Evolutionary conservation across 768 basidiomycete genomes (phyloP), one percentile per base, ranked within the genome.

Genomic region (Fibroporia radiculosa): DNA sequence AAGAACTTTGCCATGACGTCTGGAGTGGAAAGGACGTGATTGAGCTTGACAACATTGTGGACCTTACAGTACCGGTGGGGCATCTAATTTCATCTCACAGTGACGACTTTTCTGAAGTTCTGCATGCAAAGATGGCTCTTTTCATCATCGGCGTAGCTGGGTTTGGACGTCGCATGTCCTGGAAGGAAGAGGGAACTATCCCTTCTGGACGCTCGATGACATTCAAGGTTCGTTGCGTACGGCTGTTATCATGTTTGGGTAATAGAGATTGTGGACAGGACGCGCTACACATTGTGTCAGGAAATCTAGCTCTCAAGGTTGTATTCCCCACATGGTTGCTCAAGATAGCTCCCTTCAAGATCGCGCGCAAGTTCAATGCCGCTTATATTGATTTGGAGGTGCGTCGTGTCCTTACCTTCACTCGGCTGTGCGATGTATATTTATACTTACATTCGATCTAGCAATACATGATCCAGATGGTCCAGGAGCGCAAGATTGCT

Each of bases 91-190:
- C 18, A 22, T 28, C 18, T 3, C 19, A 25, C n/a, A n/a, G n/a
- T n/a, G n/a, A n/a, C n/a, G 28, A 22, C 10, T 4, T 28, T 19
- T 19, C 29, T 31, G 4, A 41, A 6, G 20, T n/a, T 25, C 6
- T 11, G 4, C 22, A 40, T 10, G 8, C 18, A 8, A n/a, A 78
- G 77, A 70, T 79, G 27, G 71, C 77, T 0, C 66, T 79, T 3
- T 72, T 74, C 39, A 70, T 77, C 31, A 75, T 79, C 40, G 67
- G 74, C 18, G 66, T 66, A 3, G 77, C 78, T 47, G 78, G 74
- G 6, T 80, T 79, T 50, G 77, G 78, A 3, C 67, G 67, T 18
- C 56, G 55, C 35, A 67, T 77, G 26, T 67, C 71, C 2, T 78
- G 74, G 75, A 38, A 41, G 16, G 51, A 50, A 16, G 53, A 55